Conservation (phyloP, 805 yeast genomes). For the Lipomyces orientalis region DNA sequence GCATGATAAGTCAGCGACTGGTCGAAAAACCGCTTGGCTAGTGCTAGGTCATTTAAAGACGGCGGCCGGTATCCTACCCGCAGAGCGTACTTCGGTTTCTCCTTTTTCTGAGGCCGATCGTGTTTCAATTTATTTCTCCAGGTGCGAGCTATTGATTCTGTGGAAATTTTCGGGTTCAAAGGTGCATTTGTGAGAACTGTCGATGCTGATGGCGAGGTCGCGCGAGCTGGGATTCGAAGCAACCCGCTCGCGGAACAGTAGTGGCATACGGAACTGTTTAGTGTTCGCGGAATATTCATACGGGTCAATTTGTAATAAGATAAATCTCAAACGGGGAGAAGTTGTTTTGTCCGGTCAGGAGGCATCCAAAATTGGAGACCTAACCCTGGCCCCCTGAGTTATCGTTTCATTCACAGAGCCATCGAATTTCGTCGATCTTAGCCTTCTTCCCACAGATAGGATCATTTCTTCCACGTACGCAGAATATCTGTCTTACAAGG, state of each 20-base stretch:
- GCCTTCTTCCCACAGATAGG: background rate
- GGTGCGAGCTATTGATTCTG: background rate
- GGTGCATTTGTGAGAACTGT: background rate
- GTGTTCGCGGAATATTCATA: background rate
- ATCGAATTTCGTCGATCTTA: background rate
- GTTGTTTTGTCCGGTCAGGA: background rate
- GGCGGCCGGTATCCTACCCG: background rate
- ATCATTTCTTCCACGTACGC: background rate
- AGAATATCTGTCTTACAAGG: background rate
- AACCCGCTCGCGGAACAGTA: background rate
- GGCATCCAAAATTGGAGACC: background rate
- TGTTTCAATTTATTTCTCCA: background rate
- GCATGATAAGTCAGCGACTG: background rate
- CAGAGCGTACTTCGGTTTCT: background rate
- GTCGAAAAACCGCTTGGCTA: conserved; percentile 3
- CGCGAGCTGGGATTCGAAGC: background rate
- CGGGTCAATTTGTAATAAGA: background rate
- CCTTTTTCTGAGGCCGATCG: background rate
- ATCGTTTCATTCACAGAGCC: too few relatives aligned
- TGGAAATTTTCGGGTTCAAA: background rate
- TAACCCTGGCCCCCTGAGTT: background rate
- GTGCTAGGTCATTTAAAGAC: background rate
- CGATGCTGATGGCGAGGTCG: background rate
- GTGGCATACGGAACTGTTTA: background rate
- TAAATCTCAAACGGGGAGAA: too few relatives aligned